Conservation (phyloP, 192 early-diverging fungal genomes). For the Geranomyces michiganensis region DNA sequence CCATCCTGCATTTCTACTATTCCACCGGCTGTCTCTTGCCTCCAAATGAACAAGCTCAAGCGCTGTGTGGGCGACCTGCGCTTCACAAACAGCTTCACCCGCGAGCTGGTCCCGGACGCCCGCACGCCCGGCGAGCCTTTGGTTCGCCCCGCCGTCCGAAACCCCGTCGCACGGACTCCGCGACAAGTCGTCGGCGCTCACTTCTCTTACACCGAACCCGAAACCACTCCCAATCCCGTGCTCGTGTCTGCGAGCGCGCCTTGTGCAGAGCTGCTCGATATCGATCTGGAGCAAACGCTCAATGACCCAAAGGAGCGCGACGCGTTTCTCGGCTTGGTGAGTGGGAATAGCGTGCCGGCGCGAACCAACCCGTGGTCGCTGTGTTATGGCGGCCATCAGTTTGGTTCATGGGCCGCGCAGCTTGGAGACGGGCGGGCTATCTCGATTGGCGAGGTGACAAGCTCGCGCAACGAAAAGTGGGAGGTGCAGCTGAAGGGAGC, state of each 20-base stretch:
- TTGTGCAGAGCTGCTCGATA: slow-evolving; percentile 16
- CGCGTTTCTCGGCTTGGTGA: slow-evolving; percentile 15
- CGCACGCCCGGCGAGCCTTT: slow-evolving; percentile 31
- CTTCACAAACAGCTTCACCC: slow-evolving; percentile 34
- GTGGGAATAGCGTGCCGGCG: slow-evolving; percentile 53
- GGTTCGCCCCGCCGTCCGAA: slow-evolving; percentile 9
- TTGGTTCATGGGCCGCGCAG: slow-evolving; percentile 60
- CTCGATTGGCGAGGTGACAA: slow-evolving; percentile 65
- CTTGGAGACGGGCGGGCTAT: slow-evolving; percentile 89
- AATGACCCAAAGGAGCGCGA: background rate
- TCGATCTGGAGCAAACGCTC: slow-evolving; percentile 11
- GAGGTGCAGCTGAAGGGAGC: slow-evolving; percentile 89
- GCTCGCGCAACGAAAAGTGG: slow-evolving; percentile 47
- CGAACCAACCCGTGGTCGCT: slow-evolving; percentile 42
- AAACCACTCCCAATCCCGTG: slow-evolving; percentile 15
- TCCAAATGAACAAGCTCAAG: slow-evolving; percentile 26
- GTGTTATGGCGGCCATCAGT: slow-evolving; percentile 58
- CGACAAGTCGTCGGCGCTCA: slow-evolving; percentile 26
- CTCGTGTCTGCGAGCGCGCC: slow-evolving; percentile 26
- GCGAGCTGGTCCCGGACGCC: slow-evolving; percentile 13
- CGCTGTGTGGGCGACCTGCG: slow-evolving; percentile 14
- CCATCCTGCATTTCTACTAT: too few relatives aligned
- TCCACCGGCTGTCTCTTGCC: too few relatives aligned
- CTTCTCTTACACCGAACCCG: slow-evolving; percentile 35
- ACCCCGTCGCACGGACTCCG: background rate